A percentile compares a stretch with the other conserved stretches of the same genome.
Conservation (phyloP, 805 yeast species). For the Saturnispora dispora region DNA sequence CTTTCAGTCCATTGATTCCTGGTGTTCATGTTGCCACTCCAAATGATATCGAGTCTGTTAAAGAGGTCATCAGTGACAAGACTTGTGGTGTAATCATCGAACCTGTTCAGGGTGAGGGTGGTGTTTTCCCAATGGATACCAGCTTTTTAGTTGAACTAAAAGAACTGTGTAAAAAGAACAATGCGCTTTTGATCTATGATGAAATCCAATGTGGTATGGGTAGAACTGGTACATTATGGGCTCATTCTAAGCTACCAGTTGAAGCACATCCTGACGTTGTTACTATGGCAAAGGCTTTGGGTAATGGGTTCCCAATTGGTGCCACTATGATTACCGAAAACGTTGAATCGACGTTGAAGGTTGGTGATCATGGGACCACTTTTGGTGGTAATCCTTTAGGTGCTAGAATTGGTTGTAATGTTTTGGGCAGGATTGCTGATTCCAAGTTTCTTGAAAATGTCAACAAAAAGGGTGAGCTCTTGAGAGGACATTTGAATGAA, state of each 20-base stretch:
- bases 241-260: conserved; percentile 64
- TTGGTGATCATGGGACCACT: conserved; percentile 97
- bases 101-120: conserved; percentile 98
- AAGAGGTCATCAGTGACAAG: conserved; percentile 45
- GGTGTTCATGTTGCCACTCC: conserved; percentile 67
- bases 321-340: conserved; percentile 82
- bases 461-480: conserved; percentile 45
- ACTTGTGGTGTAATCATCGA: conserved; percentile 92
- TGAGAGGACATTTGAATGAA: conserved; percentile 40
- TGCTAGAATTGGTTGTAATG: conserved; percentile 69
- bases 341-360: conserved; percentile 61
- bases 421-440: conserved; percentile 57
- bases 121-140: conserved; percentile 58
- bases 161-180: conserved; percentile 54
- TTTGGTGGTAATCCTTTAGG: conserved; percentile 97
- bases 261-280: conserved; percentile 91
- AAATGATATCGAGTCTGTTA: conserved; percentile 51
- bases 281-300: conserved; percentile 92
- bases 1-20: conserved; percentile 87
- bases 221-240: conserved; percentile 89
- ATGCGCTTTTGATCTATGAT: conserved; percentile 78
- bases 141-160: conserved; percentile 63
- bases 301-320: conserved; percentile 94
- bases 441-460: conserved; percentile 54
- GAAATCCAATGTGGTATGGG: conserved; percentile 97